These are phyloP conservation scores for Solanum corneliomulleri DNA, from an alignment of 257 asterid genomes.

Conservation along the genomic window DNA sequence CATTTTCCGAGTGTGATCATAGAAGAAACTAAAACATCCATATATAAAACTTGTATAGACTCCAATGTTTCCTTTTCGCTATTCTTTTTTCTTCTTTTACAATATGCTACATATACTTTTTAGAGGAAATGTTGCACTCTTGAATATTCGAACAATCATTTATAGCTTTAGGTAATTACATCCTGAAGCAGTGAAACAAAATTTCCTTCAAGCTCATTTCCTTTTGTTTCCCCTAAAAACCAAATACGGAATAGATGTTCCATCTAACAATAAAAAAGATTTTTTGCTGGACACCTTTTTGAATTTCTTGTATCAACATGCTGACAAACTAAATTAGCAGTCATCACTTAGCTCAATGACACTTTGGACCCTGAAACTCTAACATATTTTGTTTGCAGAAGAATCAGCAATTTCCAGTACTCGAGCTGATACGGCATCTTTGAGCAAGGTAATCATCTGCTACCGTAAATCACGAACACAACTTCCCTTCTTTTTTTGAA, in stretches of 20 bases:
- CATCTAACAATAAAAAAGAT: background rate
- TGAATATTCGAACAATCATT: background rate
- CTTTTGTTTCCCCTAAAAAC: background rate
- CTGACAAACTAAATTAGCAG: background rate
- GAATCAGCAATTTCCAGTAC: slow-evolving; percentile 20
- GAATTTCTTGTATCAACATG: background rate
- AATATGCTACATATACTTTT: background rate
- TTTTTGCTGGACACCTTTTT: background rate
- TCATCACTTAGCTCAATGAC: background rate
- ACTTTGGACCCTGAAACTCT: slow-evolving; percentile 5
- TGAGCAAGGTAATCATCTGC: slow-evolving; percentile 32
- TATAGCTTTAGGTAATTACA: background rate
- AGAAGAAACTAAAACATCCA: background rate
- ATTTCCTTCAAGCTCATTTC: background rate
- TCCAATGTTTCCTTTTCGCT: background rate
- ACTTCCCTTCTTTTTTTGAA: background rate
- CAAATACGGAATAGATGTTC: background rate
- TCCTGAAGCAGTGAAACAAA: background rate
- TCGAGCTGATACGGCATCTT: slow-evolving; percentile 16
- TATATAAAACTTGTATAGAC: background rate
- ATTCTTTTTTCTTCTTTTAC: background rate
- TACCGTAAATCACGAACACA: background rate
- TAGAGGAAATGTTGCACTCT: background rate
- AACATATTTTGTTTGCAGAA: slow-evolving; percentile 20
- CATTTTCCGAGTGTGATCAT: background rate